Evolutionary conservation across 2,329 filamentous ascomycete genomes (phyloP), one percentile per base, ranked within the genome.

Genomic region (Pezicula radicicola): DNA sequence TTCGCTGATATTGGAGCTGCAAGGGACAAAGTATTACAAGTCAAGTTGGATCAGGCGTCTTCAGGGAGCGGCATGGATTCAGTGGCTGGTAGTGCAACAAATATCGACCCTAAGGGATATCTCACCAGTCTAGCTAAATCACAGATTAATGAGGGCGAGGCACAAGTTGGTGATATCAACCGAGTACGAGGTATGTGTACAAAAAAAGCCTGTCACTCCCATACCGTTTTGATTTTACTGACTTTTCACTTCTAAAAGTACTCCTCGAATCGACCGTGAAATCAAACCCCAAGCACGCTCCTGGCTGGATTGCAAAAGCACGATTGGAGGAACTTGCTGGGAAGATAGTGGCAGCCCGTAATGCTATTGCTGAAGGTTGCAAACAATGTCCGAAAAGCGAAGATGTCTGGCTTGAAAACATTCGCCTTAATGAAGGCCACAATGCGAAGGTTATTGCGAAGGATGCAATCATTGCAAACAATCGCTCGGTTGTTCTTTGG

Each of bases 1-100:
- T 99, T 99, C 68, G 93, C 93, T 42, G 89, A 96, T 69, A 97
- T 99, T 57, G 94, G 95, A 71, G 91, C 92, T 42, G 95, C 94
- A 18, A 85, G 94, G 73, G 91, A 97, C 74, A 97, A 96, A 71
- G 94, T 97, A 39, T 80, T 99, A 49, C 88, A 96, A 68, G 93
- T 95, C n/a, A 86, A 90, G 60, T 77, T 99, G 40, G 93, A 97
- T 63, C 89, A 96, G 66, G 92, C 91, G 7, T 92, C 90, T 4
- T 81, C 87, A 57, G 85, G 78, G 18, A 83, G 85, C 9, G 84
- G 81, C 16, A 85, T 82, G 12, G 85, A 90, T 49, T 83, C 87
- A 4, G 75, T 84, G 5, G 80, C 81, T 9, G 94, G 94, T 36
- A 96, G 86, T 54, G 84, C 93, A 19, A 96, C 91, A 2, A 96